Conservation (phyloP, 2,329 filamentous ascomycete genomes). For the Nannizziopsis arthrosporioides region DNA sequence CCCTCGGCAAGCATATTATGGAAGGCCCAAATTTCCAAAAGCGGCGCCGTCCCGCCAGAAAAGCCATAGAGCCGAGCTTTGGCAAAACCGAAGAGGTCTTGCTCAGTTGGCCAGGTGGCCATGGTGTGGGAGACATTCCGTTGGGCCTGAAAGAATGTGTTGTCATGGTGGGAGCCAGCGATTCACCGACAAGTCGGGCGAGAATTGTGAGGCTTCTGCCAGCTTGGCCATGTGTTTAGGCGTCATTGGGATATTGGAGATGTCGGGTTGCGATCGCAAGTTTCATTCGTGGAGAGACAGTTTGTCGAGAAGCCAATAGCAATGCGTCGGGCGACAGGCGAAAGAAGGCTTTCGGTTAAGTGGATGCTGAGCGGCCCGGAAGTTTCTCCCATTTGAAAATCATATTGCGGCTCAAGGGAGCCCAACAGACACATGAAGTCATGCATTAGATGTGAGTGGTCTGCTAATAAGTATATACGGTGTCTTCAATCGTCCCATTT, state of each 20-base stretch:
- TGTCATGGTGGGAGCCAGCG: not conserved
- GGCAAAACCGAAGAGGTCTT: not conserved
- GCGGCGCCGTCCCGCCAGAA: not conserved
- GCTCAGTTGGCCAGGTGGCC: slow-evolving; percentile 4
- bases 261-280: too few species aligned
- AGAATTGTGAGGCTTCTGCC: slow-evolving; percentile 5
- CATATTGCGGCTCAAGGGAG: too few species aligned
- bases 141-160: slow-evolving; percentile 4
- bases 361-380: too few species aligned
- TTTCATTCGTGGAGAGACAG: too few species aligned
- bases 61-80: not conserved
- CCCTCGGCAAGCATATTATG: not conserved
- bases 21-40: not conserved
- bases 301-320: too few species aligned
- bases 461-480: too few species aligned
- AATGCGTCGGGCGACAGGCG: too few species aligned
- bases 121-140: not conserved
- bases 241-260: slow-evolving; percentile 3
- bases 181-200: not conserved
- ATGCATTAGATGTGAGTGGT: too few species aligned
- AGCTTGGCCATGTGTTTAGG: slow-evolving; percentile 6
- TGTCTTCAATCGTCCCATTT: too few species aligned
- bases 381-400: too few species aligned
- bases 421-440: too few species aligned
- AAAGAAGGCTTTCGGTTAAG: too few species aligned